Evolutionary conservation across 2,329 filamentous ascomycete species (phyloP), one percentile per base, ranked within the genome.

Genomic region (Dryadomyces sulphureus): DNA sequence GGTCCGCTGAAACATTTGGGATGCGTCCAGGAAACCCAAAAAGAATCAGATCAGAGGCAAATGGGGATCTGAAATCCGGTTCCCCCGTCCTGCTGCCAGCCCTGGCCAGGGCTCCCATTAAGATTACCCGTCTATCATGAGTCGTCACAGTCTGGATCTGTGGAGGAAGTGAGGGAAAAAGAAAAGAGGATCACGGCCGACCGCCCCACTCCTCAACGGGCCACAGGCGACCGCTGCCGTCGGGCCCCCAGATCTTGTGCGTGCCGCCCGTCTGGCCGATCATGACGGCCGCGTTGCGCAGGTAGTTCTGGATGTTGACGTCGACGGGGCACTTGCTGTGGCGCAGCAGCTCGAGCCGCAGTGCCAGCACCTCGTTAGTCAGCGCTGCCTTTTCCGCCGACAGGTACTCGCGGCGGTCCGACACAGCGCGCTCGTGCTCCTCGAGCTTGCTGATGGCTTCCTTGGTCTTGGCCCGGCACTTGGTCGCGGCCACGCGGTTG

Each of bases 381-480:
- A 62, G 55, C 16, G 46, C 46, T 14, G 47, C 21, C 1, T 48
- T 56, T 34, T 50, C 45, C 2, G 50, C 52, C 16, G 48, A 34
- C 4, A 62, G 54, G 14, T 44, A 35, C 3, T 47, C 41, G 25
- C 52, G 52, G 42, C 52, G 50, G 8, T 43, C 36, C 16, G 49
- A 48, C 16, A 52, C 45, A 1, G 45, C 47, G 4, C 47, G 44
- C 42, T 56, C 56, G 7, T 53, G 48, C 21, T 54, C 52, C 45
- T 58, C 53, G 8, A 61, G 52, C 21, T 56, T 50, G 7, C 49
- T 50, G 8, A 51, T 47, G 8, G 55, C 55, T 1, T 53, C 52
- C 39, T 57, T 58, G 11, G 55, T 55, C 46, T 60, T 60, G 21
- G 54, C 55, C 8, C 60, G 55, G 53, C 56, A 61, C 38, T 55